phyloP scores from a whole-genome alignment of 208 protist genomes.

The Polymyxa betae region DNA sequence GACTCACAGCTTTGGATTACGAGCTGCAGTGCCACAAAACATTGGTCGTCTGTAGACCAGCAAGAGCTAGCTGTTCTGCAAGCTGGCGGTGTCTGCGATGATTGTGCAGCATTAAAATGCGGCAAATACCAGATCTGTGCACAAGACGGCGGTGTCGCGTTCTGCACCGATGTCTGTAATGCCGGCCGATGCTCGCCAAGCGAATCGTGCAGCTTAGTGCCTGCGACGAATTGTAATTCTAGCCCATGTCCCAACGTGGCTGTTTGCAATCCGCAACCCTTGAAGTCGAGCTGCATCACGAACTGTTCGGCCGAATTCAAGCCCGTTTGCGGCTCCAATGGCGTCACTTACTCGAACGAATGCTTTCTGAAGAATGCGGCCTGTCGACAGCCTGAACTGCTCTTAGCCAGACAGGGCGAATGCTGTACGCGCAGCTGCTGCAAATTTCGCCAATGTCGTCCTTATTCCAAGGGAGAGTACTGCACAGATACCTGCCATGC shows the following conservation, averaged over 20 bases:
- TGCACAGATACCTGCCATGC: conserved; percentile 1
- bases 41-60: neutral
- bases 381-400: neutral
- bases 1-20: neutral
- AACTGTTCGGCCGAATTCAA: neutral
- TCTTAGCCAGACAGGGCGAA: neutral
- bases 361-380: neutral
- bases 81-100: neutral
- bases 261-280: neutral
- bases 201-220: neutral
- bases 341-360: neutral
- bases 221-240: neutral
- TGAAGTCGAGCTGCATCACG: neutral
- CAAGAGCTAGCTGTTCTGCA: neutral
- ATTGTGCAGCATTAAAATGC: neutral
- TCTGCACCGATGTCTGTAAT: neutral
- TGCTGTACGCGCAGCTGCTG: neutral
- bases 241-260: neutral
- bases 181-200: neutral
- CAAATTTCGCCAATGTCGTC: neutral
- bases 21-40: neutral
- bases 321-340: conserved; percentile 2
- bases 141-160: neutral
- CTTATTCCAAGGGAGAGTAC: neutral
- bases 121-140: neutral